Conservation (phyloP, 495 filamentous ascomycete genomes). For the Xylaria flabelliformis region DNA sequence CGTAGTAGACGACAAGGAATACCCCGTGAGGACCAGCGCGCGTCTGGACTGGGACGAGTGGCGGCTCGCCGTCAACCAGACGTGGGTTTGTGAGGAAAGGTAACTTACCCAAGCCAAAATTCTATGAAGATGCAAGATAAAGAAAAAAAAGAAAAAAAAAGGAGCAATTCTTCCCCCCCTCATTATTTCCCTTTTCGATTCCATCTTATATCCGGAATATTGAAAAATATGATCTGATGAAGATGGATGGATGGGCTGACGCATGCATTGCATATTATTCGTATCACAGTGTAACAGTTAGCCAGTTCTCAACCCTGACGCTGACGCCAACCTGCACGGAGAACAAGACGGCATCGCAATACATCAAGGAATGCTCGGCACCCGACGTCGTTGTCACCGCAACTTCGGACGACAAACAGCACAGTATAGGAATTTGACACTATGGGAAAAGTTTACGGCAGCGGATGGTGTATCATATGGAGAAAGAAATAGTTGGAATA, state of each 20-base stretch:
- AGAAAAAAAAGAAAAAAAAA: background rate
- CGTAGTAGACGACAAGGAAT: conserved; percentile 16
- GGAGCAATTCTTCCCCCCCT: no score
- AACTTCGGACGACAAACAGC: background rate
- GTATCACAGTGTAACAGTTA: conserved; percentile 15
- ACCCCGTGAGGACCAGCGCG: conserved; percentile 30
- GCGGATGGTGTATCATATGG: background rate
- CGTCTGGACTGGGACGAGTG: conserved; percentile 32
- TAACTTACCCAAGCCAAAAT: no score
- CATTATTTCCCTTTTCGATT: background rate
- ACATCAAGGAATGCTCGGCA: conserved; percentile 31
- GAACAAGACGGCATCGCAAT: conserved; percentile 26
- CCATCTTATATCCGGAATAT: background rate
- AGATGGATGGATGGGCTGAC: background rate
- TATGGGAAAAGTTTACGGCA: background rate
- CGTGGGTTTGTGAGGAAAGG: conserved; percentile 31
- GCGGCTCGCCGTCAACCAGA: conserved; percentile 38
- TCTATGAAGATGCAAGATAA: no score
- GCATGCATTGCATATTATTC: background rate
- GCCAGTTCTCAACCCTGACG: conserved; percentile 31
- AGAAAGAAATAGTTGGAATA: background rate
- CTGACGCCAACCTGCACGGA: conserved; percentile 33
- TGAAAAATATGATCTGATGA: background rate
- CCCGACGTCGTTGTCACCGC: conserved; percentile 24
- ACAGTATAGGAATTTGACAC: background rate